A percentile compares a stretch with the other conserved stretches of the same genome.
phyloP scores from a whole-genome alignment of 768 basidiomycete genomes.

The Suillus variegatus region DNA sequence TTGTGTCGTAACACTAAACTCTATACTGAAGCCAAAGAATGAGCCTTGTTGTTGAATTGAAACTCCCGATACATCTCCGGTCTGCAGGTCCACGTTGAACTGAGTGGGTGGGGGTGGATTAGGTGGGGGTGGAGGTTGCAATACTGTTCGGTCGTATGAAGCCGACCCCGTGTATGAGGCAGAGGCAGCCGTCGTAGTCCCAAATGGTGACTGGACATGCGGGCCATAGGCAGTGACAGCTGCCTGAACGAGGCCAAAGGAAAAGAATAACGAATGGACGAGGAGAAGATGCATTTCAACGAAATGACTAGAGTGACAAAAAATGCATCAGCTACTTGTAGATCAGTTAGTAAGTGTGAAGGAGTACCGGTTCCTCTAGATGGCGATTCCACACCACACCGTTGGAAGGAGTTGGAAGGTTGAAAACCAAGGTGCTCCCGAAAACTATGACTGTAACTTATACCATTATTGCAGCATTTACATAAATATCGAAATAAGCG shows the following conservation, averaged over 20 bases:
- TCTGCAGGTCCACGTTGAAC: slow-evolving; percentile 47
- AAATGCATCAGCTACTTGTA: neutral
- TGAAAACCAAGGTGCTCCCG: neutral
- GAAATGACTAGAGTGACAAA: neutral
- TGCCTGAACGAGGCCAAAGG: slow-evolving; percentile 13
- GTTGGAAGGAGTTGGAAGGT: neutral
- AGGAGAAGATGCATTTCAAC: slow-evolving; percentile 23
- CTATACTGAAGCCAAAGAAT: slow-evolving; percentile 76
- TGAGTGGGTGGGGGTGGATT: slow-evolving; percentile 41
- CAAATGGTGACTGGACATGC: slow-evolving; percentile 25
- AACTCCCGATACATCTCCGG: slow-evolving; percentile 30
- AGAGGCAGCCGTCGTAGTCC: slow-evolving; percentile 35
- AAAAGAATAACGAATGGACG: slow-evolving; percentile 26
- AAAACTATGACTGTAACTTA: slow-evolving; percentile 9
- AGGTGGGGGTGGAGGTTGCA: slow-evolving; percentile 53
- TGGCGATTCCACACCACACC: neutral
- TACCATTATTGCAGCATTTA: slow-evolving; percentile 10
- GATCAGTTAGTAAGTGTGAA: neutral
- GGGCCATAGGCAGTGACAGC: slow-evolving; percentile 25
- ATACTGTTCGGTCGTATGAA: slow-evolving; percentile 52
- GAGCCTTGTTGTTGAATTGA: slow-evolving; percentile 50
- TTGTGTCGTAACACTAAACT: slow-evolving; percentile 70
- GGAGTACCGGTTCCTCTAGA: slow-evolving; percentile 18
- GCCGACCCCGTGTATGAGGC: slow-evolving; percentile 47
- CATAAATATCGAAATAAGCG: slow-evolving; percentile 1